These are phyloP conservation scores for Epichloe baconii DNA, from an alignment of 2,329 filamentous ascomycete genomes.

Conservation along the genomic window DNA sequence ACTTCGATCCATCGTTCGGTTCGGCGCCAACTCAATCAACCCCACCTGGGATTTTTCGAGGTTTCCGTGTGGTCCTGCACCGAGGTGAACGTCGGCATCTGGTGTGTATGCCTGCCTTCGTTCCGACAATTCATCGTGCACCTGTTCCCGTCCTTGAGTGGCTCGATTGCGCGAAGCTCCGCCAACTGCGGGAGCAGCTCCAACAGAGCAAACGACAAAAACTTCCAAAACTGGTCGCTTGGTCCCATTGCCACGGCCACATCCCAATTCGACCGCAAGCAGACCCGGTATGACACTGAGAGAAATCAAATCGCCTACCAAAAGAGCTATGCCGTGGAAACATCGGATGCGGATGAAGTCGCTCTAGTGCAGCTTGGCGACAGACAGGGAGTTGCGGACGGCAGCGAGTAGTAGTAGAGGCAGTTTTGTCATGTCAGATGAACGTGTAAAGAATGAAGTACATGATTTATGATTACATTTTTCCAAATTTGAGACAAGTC, in stretches of 20 bases:
- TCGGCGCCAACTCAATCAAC: slow-evolving; percentile 10
- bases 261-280: not conserved
- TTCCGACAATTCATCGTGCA: slow-evolving; percentile 7
- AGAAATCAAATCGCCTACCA: not conserved
- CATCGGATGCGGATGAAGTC: slow-evolving; percentile 1
- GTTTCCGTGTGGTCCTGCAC: slow-evolving; percentile 15
- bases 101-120: slow-evolving; percentile 12
- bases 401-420: not conserved
- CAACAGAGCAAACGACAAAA: not conserved
- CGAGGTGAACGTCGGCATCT: slow-evolving; percentile 11
- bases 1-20: slow-evolving; percentile 11
- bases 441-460: too few relatives aligned
- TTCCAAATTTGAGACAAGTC: too few relatives aligned
- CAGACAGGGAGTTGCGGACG: not conserved
- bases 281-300: not conserved
- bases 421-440: not conserved
- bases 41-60: slow-evolving; percentile 14
- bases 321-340: slow-evolving; percentile 1
- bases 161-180: not conserved
- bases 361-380: not conserved
- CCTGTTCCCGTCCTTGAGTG: slow-evolving; percentile 2
- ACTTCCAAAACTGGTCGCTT: not conserved
- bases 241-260: not conserved
- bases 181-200: not conserved
- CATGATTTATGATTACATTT: too few relatives aligned